phyloP scores from a whole-genome alignment of 495 filamentous ascomycete species.

The Hypomontagnella submonticulosa region DNA sequence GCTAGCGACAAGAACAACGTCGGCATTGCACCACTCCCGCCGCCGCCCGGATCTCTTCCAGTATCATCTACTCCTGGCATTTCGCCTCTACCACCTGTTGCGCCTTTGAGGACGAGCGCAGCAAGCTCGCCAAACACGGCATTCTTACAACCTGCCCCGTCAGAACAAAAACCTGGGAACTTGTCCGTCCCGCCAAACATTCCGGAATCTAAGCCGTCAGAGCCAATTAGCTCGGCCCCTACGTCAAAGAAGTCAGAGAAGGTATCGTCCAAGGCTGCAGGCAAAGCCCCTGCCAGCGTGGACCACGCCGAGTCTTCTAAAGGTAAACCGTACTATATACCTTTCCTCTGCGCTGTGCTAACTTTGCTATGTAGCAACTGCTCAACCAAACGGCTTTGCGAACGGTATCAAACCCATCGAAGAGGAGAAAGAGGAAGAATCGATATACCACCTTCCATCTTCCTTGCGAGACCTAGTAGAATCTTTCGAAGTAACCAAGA shows the following conservation, averaged over 20 bases:
- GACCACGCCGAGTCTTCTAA: slow-evolving; percentile 52
- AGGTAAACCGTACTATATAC: slow-evolving; percentile 44
- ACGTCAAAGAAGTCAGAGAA: slow-evolving; percentile 55
- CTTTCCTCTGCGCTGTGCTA: slow-evolving; percentile 35
- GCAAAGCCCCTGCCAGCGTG: slow-evolving; percentile 54
- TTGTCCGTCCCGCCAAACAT: slow-evolving; percentile 36
- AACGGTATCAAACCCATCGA: slow-evolving; percentile 61
- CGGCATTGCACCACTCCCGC: slow-evolving; percentile 91
- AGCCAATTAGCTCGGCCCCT: slow-evolving; percentile 25
- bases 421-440: slow-evolving; percentile 74
- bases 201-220: slow-evolving; percentile 37
- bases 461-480: slow-evolving; percentile 89
- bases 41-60: slow-evolving; percentile 74
- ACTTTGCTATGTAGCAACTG: slow-evolving; percentile 45
- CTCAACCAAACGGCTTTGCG: slow-evolving; percentile 65
- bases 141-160: slow-evolving; percentile 54
- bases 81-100: slow-evolving; percentile 61
- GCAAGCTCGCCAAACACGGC: slow-evolving; percentile 56
- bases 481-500: slow-evolving; percentile 86
- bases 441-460: slow-evolving; percentile 93
- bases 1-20: slow-evolving; percentile 95
- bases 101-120: slow-evolving; percentile 54
- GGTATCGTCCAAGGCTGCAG: slow-evolving; percentile 49
- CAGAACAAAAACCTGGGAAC: slow-evolving; percentile 50
- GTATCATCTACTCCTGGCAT: slow-evolving; percentile 52